Evolutionary conservation across 495 filamentous ascomycete genomes (phyloP), one percentile per base, ranked within the genome.

Genomic region (Penicillium mononematosum): DNA sequence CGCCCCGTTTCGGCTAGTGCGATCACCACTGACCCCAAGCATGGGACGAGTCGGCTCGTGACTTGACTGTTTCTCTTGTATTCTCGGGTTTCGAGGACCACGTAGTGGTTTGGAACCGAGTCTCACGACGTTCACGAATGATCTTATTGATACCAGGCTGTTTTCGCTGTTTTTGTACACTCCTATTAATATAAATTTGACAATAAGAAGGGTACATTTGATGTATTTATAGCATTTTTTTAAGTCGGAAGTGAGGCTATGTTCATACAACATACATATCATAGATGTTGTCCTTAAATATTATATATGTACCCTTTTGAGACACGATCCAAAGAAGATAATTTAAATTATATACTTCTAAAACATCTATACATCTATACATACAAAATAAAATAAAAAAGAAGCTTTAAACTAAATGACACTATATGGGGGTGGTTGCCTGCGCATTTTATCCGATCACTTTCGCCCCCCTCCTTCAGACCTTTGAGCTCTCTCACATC

Each of bases 61-160:
- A 20, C 29, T 6, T 55, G 20, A 55, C 4, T 9, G 7, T 39
- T 4, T 22, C 42, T 22, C 8, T n/a, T 25, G 36, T 14, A 16
- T 50, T 29, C 47, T 53, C 4, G 6, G 27, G 16, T 31, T 7
- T 47, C n/a, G 45, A 16, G 22, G 24, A 16, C 14, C 24, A 29
- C 24, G 44, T 29, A 29, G 60, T 55, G 56, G 65, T 58, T 58
- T 56, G 65, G 56, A 41, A 61, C 62, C 48, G 57, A 68, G 56
- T 51, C 4, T 67, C 39, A 68, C 45, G 62, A 68, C 39, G 45
- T 63, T 61, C 31, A 67, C 25, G 65, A 31, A 19, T 27, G 32
- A 65, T 25, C 5, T 53, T 34, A 5, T 46, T 54, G 46, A 54
- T 54, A 54, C 52, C 52, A 43, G 27, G 36, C n/a, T 41, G 49